Evolutionary conservation across 2,329 filamentous ascomycete species (phyloP).

Genomic region (Teratosphaeria viscida): DNA sequence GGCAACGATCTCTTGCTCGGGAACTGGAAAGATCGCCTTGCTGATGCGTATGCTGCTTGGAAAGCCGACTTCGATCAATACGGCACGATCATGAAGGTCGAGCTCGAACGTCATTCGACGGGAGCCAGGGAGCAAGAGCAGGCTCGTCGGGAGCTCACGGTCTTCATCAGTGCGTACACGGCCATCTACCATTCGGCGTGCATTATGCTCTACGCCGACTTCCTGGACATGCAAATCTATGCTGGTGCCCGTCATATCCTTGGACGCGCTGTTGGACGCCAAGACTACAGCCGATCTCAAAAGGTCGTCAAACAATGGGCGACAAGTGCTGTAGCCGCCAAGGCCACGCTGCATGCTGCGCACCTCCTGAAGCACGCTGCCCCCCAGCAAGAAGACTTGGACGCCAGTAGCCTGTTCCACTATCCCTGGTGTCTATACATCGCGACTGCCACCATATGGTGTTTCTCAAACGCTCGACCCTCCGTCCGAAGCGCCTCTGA

Average conservation of each 20-base stretch:
- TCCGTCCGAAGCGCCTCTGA: background rate
- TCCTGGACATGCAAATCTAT: slow-evolving; percentile 52
- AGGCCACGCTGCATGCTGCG: background rate
- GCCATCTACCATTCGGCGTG: slow-evolving; percentile 50
- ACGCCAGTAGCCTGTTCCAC: background rate
- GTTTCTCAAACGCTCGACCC: background rate
- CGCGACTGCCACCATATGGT: background rate
- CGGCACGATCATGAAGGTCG: slow-evolving; percentile 31
- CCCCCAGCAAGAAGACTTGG: background rate
- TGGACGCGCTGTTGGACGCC: slow-evolving; percentile 41
- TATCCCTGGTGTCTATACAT: background rate
- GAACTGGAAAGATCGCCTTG: slow-evolving; percentile 42
- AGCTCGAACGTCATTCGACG: slow-evolving; percentile 16
- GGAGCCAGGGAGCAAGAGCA: slow-evolving; percentile 5
- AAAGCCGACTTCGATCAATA: slow-evolving; percentile 48
- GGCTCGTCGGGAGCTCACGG: slow-evolving; percentile 30
- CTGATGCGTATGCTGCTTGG: slow-evolving; percentile 47
- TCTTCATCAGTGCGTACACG: slow-evolving; percentile 41
- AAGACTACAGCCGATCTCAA: slow-evolving; percentile 43
- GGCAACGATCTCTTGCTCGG: background rate
- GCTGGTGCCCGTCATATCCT: slow-evolving; percentile 51
- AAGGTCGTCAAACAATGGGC: slow-evolving; percentile 33
- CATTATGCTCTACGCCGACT: slow-evolving; percentile 46
- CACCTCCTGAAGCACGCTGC: background rate
- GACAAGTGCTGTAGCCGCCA: background rate